A percentile compares a stretch with the other conserved stretches of the same genome.
phyloP scores from a whole-genome alignment of 805 yeast species.

The Kodamaea restingae region DNA sequence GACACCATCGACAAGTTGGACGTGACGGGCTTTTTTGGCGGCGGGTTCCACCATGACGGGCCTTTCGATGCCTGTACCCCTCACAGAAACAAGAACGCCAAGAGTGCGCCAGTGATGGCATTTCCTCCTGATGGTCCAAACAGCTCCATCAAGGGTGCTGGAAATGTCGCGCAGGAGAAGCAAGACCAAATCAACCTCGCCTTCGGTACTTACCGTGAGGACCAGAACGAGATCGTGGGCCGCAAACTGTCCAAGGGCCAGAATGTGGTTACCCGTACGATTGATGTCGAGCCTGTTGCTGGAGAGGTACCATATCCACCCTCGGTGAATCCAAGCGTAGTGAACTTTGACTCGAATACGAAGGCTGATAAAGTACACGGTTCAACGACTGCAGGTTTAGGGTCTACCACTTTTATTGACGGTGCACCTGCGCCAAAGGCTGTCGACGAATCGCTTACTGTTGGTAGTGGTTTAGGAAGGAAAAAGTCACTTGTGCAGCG shows the following conservation, averaged over 20 bases:
- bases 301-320: conserved; percentile 5
- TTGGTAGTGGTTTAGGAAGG: conserved; percentile 55
- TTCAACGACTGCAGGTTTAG: conserved; percentile 79
- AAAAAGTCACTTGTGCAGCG: conserved; percentile 81
- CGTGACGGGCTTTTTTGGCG: conserved; percentile 91
- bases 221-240: conserved; percentile 39
- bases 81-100: conserved; percentile 74
- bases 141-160: conserved; percentile 69
- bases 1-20: conserved; percentile 95
- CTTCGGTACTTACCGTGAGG: conserved; percentile 63
- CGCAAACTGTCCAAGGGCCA: conserved; percentile 15
- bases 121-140: conserved; percentile 96
- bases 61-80: conserved; percentile 99
- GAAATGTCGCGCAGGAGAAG: conserved; percentile 41
- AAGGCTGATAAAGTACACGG: conserved; percentile 82
- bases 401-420: conserved; percentile 87
- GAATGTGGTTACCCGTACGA: conserved; percentile 4
- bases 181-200: conserved; percentile 63
- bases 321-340: conserved; percentile 36
- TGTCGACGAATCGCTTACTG: conserved; percentile 23
- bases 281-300: conserved; percentile 19
- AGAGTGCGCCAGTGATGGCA: conserved; percentile 88
- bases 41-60: conserved; percentile 97
- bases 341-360: conserved; percentile 65
- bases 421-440: conserved; percentile 87